These are phyloP conservation scores for Cordyceps javanica DNA, from an alignment of 2,329 filamentous ascomycete species.

Conservation along the genomic window DNA sequence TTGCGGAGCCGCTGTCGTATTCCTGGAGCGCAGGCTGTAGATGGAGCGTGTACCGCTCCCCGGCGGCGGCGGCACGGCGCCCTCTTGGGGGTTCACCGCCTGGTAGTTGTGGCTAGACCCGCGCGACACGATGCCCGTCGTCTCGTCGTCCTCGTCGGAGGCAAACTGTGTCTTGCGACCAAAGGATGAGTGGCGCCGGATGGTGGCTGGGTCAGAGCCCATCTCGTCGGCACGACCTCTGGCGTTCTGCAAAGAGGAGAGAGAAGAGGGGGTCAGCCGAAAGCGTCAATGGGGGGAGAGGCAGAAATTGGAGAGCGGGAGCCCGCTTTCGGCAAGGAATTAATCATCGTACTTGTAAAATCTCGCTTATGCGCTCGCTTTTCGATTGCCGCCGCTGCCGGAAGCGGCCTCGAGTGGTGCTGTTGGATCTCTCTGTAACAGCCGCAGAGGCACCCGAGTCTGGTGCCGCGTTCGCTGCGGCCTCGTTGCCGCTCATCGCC, in stretches of 20 bases:
- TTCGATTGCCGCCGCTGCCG: conserved; percentile 26
- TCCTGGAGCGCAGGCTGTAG: conserved; percentile 13
- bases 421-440: neutral
- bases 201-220: conserved; percentile 20
- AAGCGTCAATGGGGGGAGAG: neutral
- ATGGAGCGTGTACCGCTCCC: conserved; percentile 13
- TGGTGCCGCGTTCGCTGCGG: neutral
- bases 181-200: conserved; percentile 10
- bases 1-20: conserved; percentile 15
- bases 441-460: neutral
- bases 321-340: neutral
- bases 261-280: neutral
- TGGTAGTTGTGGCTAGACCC: conserved; percentile 35
- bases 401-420: conserved; percentile 15
- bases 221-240: conserved; percentile 38
- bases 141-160: conserved; percentile 32
- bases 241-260: conserved; percentile 29
- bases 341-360: conserved; percentile 36
- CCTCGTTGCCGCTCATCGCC: neutral
- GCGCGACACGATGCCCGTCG: conserved; percentile 33
- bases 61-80: neutral
- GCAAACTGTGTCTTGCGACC: conserved; percentile 13
- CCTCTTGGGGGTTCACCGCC: conserved; percentile 23
- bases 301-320: too few species aligned
- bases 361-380: conserved; percentile 37